Evolutionary conservation across 768 basidiomycete genomes (phyloP).

Genomic region (Pleurotus ostreatus): DNA sequence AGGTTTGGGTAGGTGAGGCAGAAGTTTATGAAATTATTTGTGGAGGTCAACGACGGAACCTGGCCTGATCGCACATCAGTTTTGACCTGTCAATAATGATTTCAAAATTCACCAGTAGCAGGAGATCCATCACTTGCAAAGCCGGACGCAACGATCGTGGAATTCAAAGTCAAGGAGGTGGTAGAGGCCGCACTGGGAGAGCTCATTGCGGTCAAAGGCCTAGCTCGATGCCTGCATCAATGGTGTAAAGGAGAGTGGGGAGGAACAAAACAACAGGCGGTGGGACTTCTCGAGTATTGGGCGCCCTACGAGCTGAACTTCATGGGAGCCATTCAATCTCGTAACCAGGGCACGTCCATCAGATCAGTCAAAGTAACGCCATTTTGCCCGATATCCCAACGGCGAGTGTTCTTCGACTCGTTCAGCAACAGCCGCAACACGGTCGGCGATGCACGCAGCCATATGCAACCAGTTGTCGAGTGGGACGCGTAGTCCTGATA

Average conservation of each 20-base stretch:
- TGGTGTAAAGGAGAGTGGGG: not conserved
- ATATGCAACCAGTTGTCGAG: too few relatives aligned
- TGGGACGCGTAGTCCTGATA: too few relatives aligned
- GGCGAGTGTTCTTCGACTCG: too few relatives aligned
- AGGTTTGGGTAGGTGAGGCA: slow-evolving; percentile 39
- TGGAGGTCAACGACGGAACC: slow-evolving; percentile 47
- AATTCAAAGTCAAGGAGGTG: not conserved
- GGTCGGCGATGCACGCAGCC: too few relatives aligned
- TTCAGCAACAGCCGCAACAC: too few relatives aligned
- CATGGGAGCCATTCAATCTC: too few relatives aligned
- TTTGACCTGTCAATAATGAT: not conserved
- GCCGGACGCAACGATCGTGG: not conserved
- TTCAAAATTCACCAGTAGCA: not conserved
- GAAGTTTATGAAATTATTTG: slow-evolving; percentile 62
- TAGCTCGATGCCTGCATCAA: slow-evolving; percentile 3
- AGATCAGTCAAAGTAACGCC: too few relatives aligned
- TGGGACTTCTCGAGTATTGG: too few relatives aligned
- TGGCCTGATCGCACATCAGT: slow-evolving; percentile 28
- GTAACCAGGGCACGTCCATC: too few relatives aligned
- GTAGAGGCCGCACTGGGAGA: too few relatives aligned
- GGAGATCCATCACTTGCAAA: slow-evolving; percentile 1
- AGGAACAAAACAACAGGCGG: not conserved
- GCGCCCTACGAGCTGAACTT: too few relatives aligned
- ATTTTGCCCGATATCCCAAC: too few relatives aligned
- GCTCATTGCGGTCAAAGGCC: not conserved